phyloP scores from a whole-genome alignment of 495 filamentous ascomycete genomes.

The Hypoxylon trugodes region DNA sequence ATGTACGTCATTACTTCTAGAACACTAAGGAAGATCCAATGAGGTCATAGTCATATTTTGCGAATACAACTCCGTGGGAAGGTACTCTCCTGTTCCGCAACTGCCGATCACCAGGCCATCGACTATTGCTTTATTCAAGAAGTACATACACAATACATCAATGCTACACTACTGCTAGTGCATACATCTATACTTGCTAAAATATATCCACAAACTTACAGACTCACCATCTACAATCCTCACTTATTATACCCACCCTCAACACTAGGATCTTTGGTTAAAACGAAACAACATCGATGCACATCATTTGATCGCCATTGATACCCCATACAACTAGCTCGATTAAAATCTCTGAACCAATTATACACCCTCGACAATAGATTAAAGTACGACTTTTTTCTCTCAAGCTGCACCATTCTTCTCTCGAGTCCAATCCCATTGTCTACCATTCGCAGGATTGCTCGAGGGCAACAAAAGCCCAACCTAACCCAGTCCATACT shows the following conservation, averaged over 20 bases:
- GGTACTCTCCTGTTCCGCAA: slow-evolving; percentile 26
- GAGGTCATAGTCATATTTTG: slow-evolving; percentile 40
- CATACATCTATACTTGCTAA: neutral
- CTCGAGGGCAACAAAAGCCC: slow-evolving; percentile 10
- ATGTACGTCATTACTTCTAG: slow-evolving; percentile 29
- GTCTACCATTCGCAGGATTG: slow-evolving; percentile 2
- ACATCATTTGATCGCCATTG: slow-evolving; percentile 36
- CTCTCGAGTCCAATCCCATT: slow-evolving; percentile 26
- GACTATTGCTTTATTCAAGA: slow-evolving; percentile 6
- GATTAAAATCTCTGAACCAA: neutral
- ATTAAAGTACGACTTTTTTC: slow-evolving; percentile 9
- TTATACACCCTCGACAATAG: slow-evolving; percentile 8
- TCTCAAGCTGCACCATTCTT: neutral
- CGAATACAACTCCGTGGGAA: slow-evolving; percentile 5
- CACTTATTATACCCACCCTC: neutral
- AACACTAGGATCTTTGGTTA: neutral
- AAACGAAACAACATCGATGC: slow-evolving; percentile 20
- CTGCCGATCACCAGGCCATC: slow-evolving; percentile 35
- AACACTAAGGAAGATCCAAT: slow-evolving; percentile 18
- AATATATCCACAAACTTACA: too few species aligned
- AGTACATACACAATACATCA: too few species aligned
- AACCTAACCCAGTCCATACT: slow-evolving; percentile 22
- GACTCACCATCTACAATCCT: too few species aligned
- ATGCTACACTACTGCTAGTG: too few species aligned
- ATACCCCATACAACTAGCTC: neutral